Base-by-base conservation (phyloP, 192 early-diverging fungal species). In the Mortierella hygrophila region DNA sequence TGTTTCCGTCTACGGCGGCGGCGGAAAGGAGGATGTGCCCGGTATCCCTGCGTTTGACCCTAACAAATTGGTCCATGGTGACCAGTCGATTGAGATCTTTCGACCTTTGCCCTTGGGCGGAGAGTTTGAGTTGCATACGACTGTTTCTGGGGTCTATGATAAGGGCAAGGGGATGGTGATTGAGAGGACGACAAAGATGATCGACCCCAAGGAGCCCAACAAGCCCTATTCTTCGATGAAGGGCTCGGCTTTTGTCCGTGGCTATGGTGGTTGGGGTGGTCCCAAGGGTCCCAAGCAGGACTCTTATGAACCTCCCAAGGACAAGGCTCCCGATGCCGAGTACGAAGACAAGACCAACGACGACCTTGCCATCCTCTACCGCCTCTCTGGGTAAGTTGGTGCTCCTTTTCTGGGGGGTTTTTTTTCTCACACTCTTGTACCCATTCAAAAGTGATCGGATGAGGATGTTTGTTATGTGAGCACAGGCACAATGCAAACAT, bases 51-150 rank as follows among this genome's bases (percentile, higher is more conserved):
- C 88, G 32, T 92, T 91, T 75, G 92, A 96, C 46, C 89, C 94
- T 41, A 94, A 94, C 89, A 89, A 87, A 26, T 89, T 96, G 35
- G 93, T 96, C 4, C 95, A 96, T 75, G 95, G 95, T 57, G 95
- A 96, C 75, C 94, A 95, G 74, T 86, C 80, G 60, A 82, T 93
- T 44, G 94, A 96, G 78, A 68, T 94, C 16, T 55, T 94, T 47
- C 83, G 85, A 32, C 91, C 91, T 18, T 75, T 96, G 26, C 95
- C 95, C 13, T 46, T 76, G 6, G 89, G 91, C 5, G 95, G 94
- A 26, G 83, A 86, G 20, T 95, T 94, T 81, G 88, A 90, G n/a
- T 69, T 93, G 1, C 78, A 89, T 16, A 90, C 88, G 16, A 93
- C 81, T 1, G 76, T 94, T 26, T 78, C 82, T 13, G 95, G 95